Evolutionary conservation across 805 yeast genomes (phyloP).

Genomic region (Tetrapisispora phaffii): DNA sequence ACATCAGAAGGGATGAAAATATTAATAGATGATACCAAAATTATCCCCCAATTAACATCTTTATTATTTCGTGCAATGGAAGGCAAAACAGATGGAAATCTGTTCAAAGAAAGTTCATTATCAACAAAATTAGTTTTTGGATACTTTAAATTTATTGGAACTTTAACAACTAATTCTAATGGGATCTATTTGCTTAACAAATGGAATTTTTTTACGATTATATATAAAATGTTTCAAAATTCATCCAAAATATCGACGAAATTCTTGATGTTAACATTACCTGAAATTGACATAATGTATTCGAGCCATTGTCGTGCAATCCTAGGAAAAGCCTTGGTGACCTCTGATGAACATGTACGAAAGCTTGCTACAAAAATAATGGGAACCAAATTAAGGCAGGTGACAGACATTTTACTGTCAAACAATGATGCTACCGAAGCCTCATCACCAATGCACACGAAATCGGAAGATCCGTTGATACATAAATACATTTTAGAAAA

Average conservation of each 20-base stretch:
- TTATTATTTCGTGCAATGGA: conserved; percentile 45
- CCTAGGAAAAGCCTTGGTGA: conserved; percentile 52
- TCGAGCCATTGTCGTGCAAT: conserved; percentile 62
- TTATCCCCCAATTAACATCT: conserved; percentile 82
- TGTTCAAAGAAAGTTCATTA: conserved; percentile 52
- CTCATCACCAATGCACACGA: neutral
- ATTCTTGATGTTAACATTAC: conserved; percentile 46
- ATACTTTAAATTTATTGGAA: conserved; percentile 70
- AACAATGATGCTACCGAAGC: neutral
- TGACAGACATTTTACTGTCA: neutral
- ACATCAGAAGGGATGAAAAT: conserved; percentile 58
- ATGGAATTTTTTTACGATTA: conserved; percentile 77
- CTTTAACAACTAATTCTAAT: conserved; percentile 44
- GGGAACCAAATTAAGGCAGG: conserved; percentile 20
- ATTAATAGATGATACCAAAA: conserved; percentile 54
- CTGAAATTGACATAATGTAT: conserved; percentile 48
- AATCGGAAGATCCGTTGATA: neutral
- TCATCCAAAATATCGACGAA: conserved; percentile 42
- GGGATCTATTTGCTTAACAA: conserved; percentile 66
- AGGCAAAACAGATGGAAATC: conserved; percentile 44
- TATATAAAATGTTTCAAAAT: conserved; percentile 58
- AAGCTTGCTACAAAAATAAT: conserved; percentile 47
- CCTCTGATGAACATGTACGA: conserved; percentile 44
- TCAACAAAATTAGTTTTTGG: conserved; percentile 62
- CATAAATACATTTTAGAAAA: conserved; percentile 19